These are phyloP conservation scores for Sugiyamaella marilandica DNA, from an alignment of 805 yeast genomes.

Conservation along the genomic window DNA sequence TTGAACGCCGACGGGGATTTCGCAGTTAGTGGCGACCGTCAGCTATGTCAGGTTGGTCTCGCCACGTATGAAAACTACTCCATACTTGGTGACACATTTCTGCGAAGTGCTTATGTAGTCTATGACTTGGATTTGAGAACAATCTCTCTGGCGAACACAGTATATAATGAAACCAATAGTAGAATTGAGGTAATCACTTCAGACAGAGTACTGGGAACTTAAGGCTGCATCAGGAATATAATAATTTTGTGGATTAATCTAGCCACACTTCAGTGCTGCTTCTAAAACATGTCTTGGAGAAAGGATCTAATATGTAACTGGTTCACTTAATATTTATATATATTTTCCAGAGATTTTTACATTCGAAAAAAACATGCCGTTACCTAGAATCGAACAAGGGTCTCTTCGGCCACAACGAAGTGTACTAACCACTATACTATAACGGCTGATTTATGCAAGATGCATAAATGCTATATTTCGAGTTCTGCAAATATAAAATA, in stretches of 20 bases:
- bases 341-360: too few relatives aligned
- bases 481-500: too few relatives aligned
- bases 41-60: slow-evolving; percentile 9
- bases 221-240: too few relatives aligned
- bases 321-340: too few relatives aligned
- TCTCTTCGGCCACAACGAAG: slow-evolving; percentile 23
- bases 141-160: slow-evolving; percentile 52
- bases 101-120: slow-evolving; percentile 63
- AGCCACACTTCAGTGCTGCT: too few relatives aligned
- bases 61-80: slow-evolving; percentile 7
- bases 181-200: slow-evolving; percentile 27
- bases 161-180: slow-evolving; percentile 21
- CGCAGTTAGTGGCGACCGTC: background rate
- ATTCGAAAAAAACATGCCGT: slow-evolving; percentile 12
- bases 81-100: slow-evolving; percentile 61
- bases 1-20: background rate
- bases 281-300: background rate
- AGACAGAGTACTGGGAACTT: slow-evolving; percentile 19
- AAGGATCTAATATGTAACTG: too few relatives aligned
- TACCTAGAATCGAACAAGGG: slow-evolving; percentile 24
- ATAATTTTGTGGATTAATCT: too few relatives aligned
- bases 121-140: slow-evolving; percentile 57
- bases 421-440: slow-evolving; percentile 22
- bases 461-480: too few relatives aligned
- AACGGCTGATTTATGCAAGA: slow-evolving; percentile 11